A percentile compares a stretch with the other conserved stretches of the same genome.
Evolutionary conservation across 129 eudicot genomes (phyloP).

Genomic region (Rutidosis leptorrhynchoides): DNA sequence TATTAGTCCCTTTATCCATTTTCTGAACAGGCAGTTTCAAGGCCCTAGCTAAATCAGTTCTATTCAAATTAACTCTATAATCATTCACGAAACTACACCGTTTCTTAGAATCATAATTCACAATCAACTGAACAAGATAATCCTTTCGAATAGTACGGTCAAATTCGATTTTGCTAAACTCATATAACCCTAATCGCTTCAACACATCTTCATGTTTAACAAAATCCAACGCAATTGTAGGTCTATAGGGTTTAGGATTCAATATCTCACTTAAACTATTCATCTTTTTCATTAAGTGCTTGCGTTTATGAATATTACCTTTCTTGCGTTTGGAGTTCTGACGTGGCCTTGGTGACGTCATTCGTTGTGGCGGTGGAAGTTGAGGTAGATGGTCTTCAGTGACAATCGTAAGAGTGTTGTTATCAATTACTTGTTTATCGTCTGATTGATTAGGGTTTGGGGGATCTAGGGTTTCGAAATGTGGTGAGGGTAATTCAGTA

Average conservation of each 20-base stretch:
- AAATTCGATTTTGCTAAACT: slow-evolving; percentile 57
- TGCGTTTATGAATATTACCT: background rate
- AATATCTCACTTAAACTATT: slow-evolving; percentile 28
- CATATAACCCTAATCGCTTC: slow-evolving; percentile 55
- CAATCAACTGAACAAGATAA: slow-evolving; percentile 63
- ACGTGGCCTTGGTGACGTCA: background rate
- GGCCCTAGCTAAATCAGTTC: slow-evolving; percentile 57
- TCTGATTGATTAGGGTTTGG: background rate
- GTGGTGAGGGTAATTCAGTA: background rate
- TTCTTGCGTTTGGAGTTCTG: background rate
- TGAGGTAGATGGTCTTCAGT: background rate
- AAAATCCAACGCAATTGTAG: slow-evolving; percentile 42
- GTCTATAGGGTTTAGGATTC: slow-evolving; percentile 50
- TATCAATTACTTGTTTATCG: background rate
- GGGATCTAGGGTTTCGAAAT: background rate
- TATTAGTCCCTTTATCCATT: slow-evolving; percentile 38
- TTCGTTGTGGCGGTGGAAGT: background rate
- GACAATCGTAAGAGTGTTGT: background rate
- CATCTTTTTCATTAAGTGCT: background rate
- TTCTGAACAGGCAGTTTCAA: slow-evolving; percentile 56
- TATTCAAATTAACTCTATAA: slow-evolving; percentile 35
- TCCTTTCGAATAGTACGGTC: slow-evolving; percentile 46
- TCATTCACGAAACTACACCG: slow-evolving; percentile 51
- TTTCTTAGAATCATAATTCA: slow-evolving; percentile 35
- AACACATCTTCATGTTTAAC: slow-evolving; percentile 43